Evolutionary conservation across 805 yeast genomes (phyloP).

Genomic region (Wickerhamomyces rabaulensis): DNA sequence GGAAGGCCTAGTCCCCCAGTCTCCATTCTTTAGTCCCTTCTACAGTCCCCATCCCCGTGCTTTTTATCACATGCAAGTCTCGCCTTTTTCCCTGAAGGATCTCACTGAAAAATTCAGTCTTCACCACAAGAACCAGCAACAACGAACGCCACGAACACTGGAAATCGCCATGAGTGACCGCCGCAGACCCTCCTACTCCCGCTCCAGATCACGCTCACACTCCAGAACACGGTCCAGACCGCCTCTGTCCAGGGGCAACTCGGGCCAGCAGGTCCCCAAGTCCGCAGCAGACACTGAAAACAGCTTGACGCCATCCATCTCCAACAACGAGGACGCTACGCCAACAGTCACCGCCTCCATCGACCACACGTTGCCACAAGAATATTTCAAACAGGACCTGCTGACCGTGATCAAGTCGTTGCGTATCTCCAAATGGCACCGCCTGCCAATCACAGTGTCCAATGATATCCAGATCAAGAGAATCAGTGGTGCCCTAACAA

Average conservation of each 20-base stretch:
- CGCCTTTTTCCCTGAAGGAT: background rate
- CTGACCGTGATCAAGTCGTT: conserved; percentile 57
- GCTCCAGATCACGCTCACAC: conserved; percentile 16
- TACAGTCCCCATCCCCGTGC: too few relatives aligned
- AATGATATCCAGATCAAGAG: conserved; percentile 50
- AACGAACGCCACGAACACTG: background rate
- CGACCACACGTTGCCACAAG: conserved; percentile 76
- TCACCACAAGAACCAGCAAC: background rate
- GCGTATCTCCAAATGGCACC: conserved; percentile 75
- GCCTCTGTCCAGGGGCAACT: background rate
- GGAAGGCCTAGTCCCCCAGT: too few relatives aligned
- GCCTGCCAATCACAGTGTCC: conserved; percentile 29
- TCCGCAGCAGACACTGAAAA: background rate
- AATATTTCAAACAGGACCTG: conserved; percentile 80
- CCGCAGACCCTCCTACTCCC: conserved; percentile 4
- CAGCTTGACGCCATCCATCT: background rate
- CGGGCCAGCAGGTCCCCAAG: background rate
- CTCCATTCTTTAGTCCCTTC: too few relatives aligned
- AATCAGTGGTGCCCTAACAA: conserved; percentile 91
- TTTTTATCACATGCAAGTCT: conserved; percentile 1
- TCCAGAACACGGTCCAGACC: conserved; percentile 4
- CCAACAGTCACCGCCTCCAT: conserved; percentile 52
- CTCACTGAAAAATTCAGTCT: background rate
- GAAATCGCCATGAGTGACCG: conserved; percentile 2
- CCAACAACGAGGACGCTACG: conserved; percentile 21